Conservation (phyloP, 352 stramenopile species). For the Aphanomyces euteiches region DNA sequence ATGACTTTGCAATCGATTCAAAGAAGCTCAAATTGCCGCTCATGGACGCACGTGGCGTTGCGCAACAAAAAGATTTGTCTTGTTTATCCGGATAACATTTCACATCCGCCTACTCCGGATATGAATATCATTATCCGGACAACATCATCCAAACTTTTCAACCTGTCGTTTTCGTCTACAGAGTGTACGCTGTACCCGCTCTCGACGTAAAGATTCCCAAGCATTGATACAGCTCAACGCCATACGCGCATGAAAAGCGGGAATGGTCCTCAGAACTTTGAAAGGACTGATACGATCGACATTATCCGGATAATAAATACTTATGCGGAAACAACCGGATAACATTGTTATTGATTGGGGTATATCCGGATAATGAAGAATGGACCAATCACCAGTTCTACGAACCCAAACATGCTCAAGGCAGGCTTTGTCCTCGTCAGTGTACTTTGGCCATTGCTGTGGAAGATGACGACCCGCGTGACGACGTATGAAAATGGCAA, state of each 20-base stretch:
- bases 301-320: background rate
- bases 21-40: conserved; percentile 24
- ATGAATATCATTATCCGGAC: too few relatives aligned
- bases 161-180: too few relatives aligned
- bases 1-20: conserved; percentile 24
- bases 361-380: conserved; percentile 3
- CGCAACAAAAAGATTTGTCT: background rate
- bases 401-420: background rate
- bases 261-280: too few relatives aligned
- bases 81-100: background rate
- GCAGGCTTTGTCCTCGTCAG: conserved; percentile 2
- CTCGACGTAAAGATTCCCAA: too few relatives aligned
- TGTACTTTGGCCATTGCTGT: background rate
- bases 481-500: conserved; percentile 36
- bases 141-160: too few relatives aligned
- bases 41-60: background rate
- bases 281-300: background rate
- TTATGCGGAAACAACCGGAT: background rate
- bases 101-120: too few relatives aligned
- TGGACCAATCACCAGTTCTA: conserved; percentile 1
- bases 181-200: too few relatives aligned
- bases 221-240: too few relatives aligned
- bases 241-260: too few relatives aligned
- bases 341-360: background rate
- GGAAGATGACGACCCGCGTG: conserved; percentile 14